Percentiles rank a stretch among this genome's conserved stretches.
phyloP scores from a whole-genome alignment of 805 yeast genomes.

The Ogataea zsoltii region DNA sequence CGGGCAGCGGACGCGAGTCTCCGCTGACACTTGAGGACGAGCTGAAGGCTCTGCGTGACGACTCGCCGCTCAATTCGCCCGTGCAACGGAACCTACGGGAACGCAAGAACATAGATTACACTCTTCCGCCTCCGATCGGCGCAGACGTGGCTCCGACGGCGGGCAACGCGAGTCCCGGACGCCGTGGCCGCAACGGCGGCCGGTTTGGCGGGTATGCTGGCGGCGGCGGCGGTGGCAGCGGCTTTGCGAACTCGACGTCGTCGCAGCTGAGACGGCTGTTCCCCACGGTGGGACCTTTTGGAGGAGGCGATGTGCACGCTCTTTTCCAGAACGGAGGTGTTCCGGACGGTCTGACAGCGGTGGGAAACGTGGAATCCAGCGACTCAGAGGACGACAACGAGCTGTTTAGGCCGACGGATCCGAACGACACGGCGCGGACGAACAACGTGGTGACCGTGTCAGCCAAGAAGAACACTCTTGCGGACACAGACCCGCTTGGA shows the following conservation, averaged over 20 bases:
- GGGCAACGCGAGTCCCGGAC: slow-evolving; percentile 32
- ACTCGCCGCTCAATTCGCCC: slow-evolving; percentile 52
- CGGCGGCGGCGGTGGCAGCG: slow-evolving; percentile 17
- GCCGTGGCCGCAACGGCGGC: slow-evolving; percentile 28
- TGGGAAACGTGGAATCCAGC: slow-evolving; percentile 43
- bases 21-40: slow-evolving; percentile 58
- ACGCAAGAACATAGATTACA: slow-evolving; percentile 74
- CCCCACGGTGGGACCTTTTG: slow-evolving; percentile 97
- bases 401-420: slow-evolving; percentile 35
- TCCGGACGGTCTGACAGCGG: slow-evolving; percentile 42
- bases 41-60: slow-evolving; percentile 60
- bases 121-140: slow-evolving; percentile 77
- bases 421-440: slow-evolving; percentile 29
- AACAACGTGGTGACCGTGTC: slow-evolving; percentile 19
- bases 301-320: slow-evolving; percentile 90
- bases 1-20: slow-evolving; percentile 17
- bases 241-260: slow-evolving; percentile 27
- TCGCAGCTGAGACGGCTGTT: slow-evolving; percentile 67
- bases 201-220: slow-evolving; percentile 22
- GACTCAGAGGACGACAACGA: slow-evolving; percentile 51
- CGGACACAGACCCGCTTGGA: slow-evolving; percentile 93
- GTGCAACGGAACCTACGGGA: slow-evolving; percentile 57
- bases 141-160: slow-evolving; percentile 27
- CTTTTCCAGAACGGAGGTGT: slow-evolving; percentile 66
- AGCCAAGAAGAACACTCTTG: slow-evolving; percentile 56